Base-by-base conservation (phyloP, 768 basidiomycete species). In the Mycena polygramma region DNA sequence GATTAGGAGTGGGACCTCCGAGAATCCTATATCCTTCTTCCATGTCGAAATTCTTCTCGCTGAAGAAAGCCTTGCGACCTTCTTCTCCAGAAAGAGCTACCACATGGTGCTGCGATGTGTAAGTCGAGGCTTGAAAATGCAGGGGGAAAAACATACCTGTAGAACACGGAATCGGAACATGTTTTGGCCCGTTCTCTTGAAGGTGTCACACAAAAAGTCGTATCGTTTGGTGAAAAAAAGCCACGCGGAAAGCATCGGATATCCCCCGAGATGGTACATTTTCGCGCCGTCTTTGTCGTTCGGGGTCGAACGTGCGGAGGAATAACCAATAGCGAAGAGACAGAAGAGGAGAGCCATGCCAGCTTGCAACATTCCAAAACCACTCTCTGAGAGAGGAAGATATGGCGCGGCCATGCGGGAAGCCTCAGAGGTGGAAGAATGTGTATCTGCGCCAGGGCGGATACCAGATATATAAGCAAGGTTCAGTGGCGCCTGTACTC, bases 161-260 rank as follows among this genome's bases (percentile, higher is more conserved):
- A 82, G 71, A 10, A 82, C 72, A 11, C 76, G 75, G 69, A 82
- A 81, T 26, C 74, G 72, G 45, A 82, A 80, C 30, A 77, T 73
- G 7, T 74, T 73, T 36, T 74, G 69, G 1, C 73, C 74, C 10
- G 74, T 75, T 26, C 73, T 71, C 37, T 74, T 69, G 61, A 81
- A 79, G 41, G 75, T 73, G 9, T 61, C 67, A 41, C 58, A 63
- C 58, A 81, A 51, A 61, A 82, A 81, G 45, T 81, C 79, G 45
- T 74, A 75, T 8, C 81, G 73, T 43, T 72, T 75, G 13, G 75
- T 72, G 49, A 81, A 81, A 70, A 82, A 82, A 1, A 74, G 71
- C 81, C 80, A 82, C 1, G 78, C 78, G 8, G 73, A 76, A 30
- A 80, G 20, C 67, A 78, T 71, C 4, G 78, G 75, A 26, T 77